Conservation (phyloP, 1,284 basidiomycete genomes). For the Marasmius oreades region DNA sequence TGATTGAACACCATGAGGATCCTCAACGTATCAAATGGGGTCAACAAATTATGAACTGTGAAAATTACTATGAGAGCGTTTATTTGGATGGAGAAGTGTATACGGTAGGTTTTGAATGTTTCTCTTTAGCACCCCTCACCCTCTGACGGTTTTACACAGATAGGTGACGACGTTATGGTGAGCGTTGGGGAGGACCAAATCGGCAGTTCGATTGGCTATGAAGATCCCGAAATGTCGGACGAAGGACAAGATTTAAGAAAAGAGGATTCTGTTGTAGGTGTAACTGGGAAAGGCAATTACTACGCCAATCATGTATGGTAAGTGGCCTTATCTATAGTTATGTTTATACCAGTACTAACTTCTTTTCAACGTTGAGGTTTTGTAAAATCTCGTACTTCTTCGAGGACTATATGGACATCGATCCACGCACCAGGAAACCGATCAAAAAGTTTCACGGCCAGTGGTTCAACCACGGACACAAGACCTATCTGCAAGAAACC, state of each 20-base stretch:
- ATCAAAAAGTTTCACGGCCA: conserved; percentile 56
- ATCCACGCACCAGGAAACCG: conserved; percentile 14
- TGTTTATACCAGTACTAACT: neutral
- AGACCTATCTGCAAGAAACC: conserved; percentile 60
- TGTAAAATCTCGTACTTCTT: conserved; percentile 59
- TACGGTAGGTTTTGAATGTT: conserved; percentile 31
- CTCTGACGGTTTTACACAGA: conserved; percentile 29
- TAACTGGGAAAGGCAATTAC: conserved; percentile 23
- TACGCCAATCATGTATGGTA: conserved; percentile 49
- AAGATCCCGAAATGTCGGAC: neutral
- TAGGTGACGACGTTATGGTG: conserved; percentile 60
- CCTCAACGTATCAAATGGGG: conserved; percentile 50
- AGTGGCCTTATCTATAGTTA: conserved; percentile 9
- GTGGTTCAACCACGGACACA: conserved; percentile 64
- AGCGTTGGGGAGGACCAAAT: conserved; percentile 46
- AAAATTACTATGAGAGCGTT: conserved; percentile 40
- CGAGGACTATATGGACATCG: conserved; percentile 27
- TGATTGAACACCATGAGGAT: conserved; percentile 38
- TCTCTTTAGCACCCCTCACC: neutral
- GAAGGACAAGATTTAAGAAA: conserved; percentile 31
- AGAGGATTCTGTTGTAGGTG: conserved; percentile 26
- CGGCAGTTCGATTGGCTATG: conserved; percentile 8
- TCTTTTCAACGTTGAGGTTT: conserved; percentile 49
- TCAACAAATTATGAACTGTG: conserved; percentile 18
- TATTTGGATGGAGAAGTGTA: conserved; percentile 54